These are phyloP conservation scores for Zasmidium cellare DNA, from an alignment of 2,329 filamentous ascomycete genomes.

Conservation along the genomic window DNA sequence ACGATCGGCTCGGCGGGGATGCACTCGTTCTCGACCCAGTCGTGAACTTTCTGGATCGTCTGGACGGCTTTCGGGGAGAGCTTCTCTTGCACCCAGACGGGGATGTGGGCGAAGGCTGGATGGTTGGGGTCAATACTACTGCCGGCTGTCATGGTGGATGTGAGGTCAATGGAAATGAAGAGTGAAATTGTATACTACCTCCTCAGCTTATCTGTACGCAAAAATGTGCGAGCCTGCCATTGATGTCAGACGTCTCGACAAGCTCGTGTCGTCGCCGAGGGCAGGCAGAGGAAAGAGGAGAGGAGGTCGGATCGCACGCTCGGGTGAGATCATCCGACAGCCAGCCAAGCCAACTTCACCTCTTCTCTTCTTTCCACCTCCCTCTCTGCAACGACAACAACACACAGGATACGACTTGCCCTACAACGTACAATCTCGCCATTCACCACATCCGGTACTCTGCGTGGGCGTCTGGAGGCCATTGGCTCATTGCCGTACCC, in stretches of 20 bases:
- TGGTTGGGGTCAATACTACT: slow-evolving; percentile 12
- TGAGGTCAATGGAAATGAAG: neutral
- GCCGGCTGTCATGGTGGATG: slow-evolving; percentile 2
- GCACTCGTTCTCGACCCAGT: slow-evolving; percentile 28
- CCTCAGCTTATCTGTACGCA: neutral
- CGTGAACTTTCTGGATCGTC: slow-evolving; percentile 22
- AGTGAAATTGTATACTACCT: slow-evolving; percentile 16
- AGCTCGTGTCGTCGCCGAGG: neutral
- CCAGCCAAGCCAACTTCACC: neutral
- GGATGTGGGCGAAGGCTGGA: slow-evolving; percentile 22
- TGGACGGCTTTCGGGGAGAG: slow-evolving; percentile 25
- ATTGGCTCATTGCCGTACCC: no score
- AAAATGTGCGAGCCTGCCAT: neutral
- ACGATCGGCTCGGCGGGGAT: slow-evolving; percentile 25
- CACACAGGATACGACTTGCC: no score
- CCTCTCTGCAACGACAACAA: neutral
- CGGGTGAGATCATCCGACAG: neutral
- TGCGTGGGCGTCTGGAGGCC: neutral
- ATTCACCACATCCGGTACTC: no score
- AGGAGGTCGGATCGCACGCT: no score
- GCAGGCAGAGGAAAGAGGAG: neutral
- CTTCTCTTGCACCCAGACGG: slow-evolving; percentile 26
- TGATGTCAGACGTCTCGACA: neutral
- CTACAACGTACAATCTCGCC: no score
- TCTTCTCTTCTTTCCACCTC: neutral